Evolutionary conservation across 2,329 filamentous ascomycete species (phyloP).

Genomic region (Tolypocladium guangdongense): DNA sequence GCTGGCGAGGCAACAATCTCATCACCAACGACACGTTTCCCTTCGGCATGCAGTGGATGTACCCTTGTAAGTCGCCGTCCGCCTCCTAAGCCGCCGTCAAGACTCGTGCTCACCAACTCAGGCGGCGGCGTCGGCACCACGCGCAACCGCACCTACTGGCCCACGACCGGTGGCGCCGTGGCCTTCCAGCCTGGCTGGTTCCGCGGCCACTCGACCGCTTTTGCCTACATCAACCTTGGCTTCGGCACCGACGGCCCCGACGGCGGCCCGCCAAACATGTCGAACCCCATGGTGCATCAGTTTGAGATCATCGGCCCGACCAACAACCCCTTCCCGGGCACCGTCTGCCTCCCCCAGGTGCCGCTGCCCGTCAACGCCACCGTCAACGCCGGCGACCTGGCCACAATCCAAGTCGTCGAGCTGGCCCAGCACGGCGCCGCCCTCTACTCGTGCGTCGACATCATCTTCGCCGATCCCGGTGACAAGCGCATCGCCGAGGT

Average conservation of each 20-base stretch:
- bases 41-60: slow-evolving; percentile 91
- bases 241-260: slow-evolving; percentile 58
- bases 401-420: slow-evolving; percentile 84
- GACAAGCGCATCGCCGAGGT: slow-evolving; percentile 58
- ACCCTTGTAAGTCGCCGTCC: slow-evolving; percentile 60
- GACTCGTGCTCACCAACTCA: slow-evolving; percentile 23
- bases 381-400: slow-evolving; percentile 72
- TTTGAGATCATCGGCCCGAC: slow-evolving; percentile 77
- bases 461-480: slow-evolving; percentile 73
- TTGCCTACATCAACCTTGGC: slow-evolving; percentile 86
- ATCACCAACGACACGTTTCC: slow-evolving; percentile 68
- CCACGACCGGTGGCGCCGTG: slow-evolving; percentile 74
- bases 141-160: slow-evolving; percentile 85
- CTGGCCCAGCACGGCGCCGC: slow-evolving; percentile 72
- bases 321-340: slow-evolving; percentile 77
- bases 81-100: neutral
- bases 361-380: slow-evolving; percentile 63
- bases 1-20: slow-evolving; percentile 79
- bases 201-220: slow-evolving; percentile 69
- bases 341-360: slow-evolving; percentile 82
- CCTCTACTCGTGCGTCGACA: slow-evolving; percentile 88
- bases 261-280: slow-evolving; percentile 72
- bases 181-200: slow-evolving; percentile 95
- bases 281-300: slow-evolving; percentile 64
- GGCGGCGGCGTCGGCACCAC: slow-evolving; percentile 74